Evolutionary conservation across 768 basidiomycete species (phyloP).

Genomic region (Termitomyces sp.): DNA sequence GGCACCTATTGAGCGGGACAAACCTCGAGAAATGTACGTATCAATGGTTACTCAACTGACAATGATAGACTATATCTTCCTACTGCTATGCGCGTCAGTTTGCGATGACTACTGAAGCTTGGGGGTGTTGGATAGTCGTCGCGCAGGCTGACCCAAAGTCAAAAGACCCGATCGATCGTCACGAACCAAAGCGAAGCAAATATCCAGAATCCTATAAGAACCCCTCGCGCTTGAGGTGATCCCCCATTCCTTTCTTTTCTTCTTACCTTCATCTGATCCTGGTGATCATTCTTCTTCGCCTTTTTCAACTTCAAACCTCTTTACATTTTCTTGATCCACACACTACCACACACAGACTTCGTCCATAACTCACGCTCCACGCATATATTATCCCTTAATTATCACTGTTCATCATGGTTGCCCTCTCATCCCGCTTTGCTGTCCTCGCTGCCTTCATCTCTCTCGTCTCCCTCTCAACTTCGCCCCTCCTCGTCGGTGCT

Average conservation of each 20-base stretch:
- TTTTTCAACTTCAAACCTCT: constrained; percentile 6
- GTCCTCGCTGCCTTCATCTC: constrained; percentile 42
- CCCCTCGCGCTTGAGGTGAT: constrained; percentile 3
- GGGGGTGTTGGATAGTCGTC: not conserved
- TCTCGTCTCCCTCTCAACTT: constrained; percentile 39
- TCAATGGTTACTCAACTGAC: too few species aligned
- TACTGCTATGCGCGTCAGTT: not conserved
- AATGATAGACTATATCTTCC: too few species aligned
- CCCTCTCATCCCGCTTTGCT: constrained; percentile 45
- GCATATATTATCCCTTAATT: not conserved
- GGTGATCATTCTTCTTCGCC: constrained; percentile 40
- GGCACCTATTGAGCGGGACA: not conserved
- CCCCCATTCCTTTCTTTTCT: constrained; percentile 27
- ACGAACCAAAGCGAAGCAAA: constrained; percentile 22
- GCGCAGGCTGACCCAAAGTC: constrained; percentile 12
- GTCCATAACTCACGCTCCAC: constrained; percentile 15
- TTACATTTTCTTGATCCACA: constrained; percentile 20
- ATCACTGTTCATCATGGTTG: constrained; percentile 40
- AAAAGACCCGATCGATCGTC: constrained; percentile 17
- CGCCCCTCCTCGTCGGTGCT: constrained; percentile 34
- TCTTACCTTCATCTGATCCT: constrained; percentile 46
- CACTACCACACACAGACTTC: constrained; percentile 24
- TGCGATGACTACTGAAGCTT: not conserved
- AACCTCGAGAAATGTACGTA: not conserved
- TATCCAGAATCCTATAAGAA: constrained; percentile 26